Conservation (phyloP, 2,329 filamentous ascomycete species). For the Bipolaris cookei region DNA sequence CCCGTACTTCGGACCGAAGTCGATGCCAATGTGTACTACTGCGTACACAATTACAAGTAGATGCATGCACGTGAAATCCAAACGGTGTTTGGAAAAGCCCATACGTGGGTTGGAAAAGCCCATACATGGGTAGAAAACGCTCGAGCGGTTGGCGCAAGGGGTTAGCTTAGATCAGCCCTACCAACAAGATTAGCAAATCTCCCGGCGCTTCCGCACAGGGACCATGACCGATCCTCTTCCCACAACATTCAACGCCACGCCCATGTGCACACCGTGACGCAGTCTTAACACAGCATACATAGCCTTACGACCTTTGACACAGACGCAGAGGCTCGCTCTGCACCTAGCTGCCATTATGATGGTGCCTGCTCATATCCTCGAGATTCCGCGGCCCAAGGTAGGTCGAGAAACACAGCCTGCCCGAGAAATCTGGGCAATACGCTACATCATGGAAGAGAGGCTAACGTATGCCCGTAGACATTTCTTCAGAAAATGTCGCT, state of each 20-base stretch:
- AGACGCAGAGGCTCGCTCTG: slow-evolving; percentile 3
- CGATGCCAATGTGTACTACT: background rate
- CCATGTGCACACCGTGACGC: slow-evolving; percentile 8
- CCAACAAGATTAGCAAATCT: slow-evolving; percentile 29
- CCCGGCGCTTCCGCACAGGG: slow-evolving; percentile 25
- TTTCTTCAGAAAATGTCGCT: slow-evolving; percentile 87
- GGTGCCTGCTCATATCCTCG: slow-evolving; percentile 43
- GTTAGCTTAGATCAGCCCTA: slow-evolving; percentile 25
- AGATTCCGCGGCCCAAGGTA: slow-evolving; percentile 50
- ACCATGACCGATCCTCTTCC: slow-evolving; percentile 12
- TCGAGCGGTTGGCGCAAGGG: slow-evolving; percentile 15
- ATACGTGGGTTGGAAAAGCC: too few species aligned
- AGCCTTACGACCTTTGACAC: slow-evolving; percentile 7
- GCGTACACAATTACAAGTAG: too few species aligned
- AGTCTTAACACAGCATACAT: slow-evolving; percentile 29
- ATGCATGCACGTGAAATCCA: background rate
- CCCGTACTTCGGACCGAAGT: background rate
- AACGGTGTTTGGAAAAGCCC: background rate
- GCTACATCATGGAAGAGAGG: slow-evolving; percentile 3
- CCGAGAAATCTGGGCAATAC: background rate
- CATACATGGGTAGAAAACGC: background rate
- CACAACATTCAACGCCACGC: slow-evolving; percentile 9
- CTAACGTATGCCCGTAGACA: slow-evolving; percentile 60
- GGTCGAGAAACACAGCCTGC: slow-evolving; percentile 17
- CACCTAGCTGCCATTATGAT: slow-evolving; percentile 32